Evolutionary conservation across 2,329 filamentous ascomycete genomes (phyloP).

Genomic region (Talaromyces pinophilus): DNA sequence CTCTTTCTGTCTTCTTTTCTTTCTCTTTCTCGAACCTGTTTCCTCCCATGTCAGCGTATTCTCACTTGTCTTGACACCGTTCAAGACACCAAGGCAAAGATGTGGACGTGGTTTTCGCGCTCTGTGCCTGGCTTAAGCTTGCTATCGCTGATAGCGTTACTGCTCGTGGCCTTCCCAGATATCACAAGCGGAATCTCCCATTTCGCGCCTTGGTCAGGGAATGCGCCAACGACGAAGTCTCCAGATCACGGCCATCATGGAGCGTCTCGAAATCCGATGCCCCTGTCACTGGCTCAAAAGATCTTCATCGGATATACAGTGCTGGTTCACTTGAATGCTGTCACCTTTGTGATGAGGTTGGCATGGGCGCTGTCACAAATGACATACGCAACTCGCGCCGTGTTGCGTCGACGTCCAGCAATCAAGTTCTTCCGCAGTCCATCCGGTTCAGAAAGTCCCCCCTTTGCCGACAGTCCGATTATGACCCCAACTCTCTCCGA

Average conservation of each 20-base stretch:
- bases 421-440: conserved; percentile 1
- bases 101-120: conserved; percentile 33
- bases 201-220: conserved; percentile 25
- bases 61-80: background rate
- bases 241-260: background rate
- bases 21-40: background rate
- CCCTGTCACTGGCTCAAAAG: conserved; percentile 30
- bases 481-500: conserved; percentile 20
- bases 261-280: background rate
- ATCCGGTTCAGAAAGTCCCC: background rate
- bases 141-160: conserved; percentile 28
- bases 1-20: background rate
- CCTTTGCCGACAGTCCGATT: conserved; percentile 23
- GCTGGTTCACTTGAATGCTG: conserved; percentile 64
- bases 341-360: conserved; percentile 56
- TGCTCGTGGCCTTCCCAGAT: conserved; percentile 30
- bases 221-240: conserved; percentile 21
- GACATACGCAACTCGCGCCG: conserved; percentile 28
- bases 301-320: conserved; percentile 67
- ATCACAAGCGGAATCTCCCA: conserved; percentile 21
- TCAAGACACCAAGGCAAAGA: conserved; percentile 20
- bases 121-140: conserved; percentile 37
- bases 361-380: conserved; percentile 51
- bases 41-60: background rate
- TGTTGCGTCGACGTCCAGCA: conserved; percentile 26